Conservation (phyloP, 2,329 filamentous ascomycete species). For the Penicillium corylophilum region DNA sequence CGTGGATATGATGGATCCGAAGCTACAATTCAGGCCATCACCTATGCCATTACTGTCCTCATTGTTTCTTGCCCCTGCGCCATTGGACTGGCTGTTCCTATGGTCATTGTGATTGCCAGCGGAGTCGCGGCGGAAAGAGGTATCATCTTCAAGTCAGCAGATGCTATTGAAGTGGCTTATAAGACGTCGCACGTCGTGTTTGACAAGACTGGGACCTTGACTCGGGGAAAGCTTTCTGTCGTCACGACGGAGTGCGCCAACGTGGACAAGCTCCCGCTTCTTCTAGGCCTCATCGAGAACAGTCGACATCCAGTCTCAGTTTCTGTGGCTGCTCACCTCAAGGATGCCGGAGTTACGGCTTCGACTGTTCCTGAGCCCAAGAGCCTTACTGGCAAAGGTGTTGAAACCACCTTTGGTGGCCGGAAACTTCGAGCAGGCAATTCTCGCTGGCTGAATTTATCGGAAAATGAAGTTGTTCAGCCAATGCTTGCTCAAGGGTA, state of each 20-base stretch:
- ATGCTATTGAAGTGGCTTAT: conserved; percentile 62
- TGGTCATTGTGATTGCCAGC: conserved; percentile 71
- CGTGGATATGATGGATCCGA: conserved; percentile 39
- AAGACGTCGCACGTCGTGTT: conserved; percentile 68
- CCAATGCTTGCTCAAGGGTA: conserved; percentile 43
- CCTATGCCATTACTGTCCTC: conserved; percentile 69
- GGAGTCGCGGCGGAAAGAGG: conserved; percentile 65
- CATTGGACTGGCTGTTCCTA: conserved; percentile 72
- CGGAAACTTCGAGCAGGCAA: conserved; percentile 28
- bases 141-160: conserved; percentile 67
- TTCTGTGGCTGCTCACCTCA: conserved; percentile 48
- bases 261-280: conserved; percentile 19
- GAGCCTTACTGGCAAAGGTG: conserved; percentile 31
- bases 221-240: conserved; percentile 39
- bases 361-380: conserved; percentile 22
- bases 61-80: conserved; percentile 79
- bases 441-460: conserved; percentile 38
- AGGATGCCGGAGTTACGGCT: conserved; percentile 10
- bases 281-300: conserved; percentile 43
- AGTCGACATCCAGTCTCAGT: conserved; percentile 55
- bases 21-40: conserved; percentile 62
- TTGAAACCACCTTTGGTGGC: conserved; percentile 22
- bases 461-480: conserved; percentile 30
- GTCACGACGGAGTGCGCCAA: conserved; percentile 23
- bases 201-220: conserved; percentile 79